Evolutionary conservation across 768 basidiomycete species (phyloP), one percentile per base, ranked within the genome.

Genomic region (Tephrocybe sp.): DNA sequence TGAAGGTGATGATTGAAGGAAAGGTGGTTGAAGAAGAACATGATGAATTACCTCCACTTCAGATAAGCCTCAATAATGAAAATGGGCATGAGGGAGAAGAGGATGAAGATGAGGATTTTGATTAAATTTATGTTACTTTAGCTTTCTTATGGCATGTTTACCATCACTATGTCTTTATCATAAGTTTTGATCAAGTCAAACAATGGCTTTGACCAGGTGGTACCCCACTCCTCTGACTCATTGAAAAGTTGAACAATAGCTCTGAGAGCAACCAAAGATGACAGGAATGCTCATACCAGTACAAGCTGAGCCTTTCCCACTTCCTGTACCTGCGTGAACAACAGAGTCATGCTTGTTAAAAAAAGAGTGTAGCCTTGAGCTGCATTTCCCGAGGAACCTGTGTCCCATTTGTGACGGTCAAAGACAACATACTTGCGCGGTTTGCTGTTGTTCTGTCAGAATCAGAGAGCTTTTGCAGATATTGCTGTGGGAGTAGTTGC

Each of bases 241-340:
- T 62, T 32, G 0, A 68, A 33, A 0, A 58, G 28, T 17, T 15
- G 15, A 0, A 51, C 53, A 7, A 67, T 36, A 12, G 57, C 1
- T 47, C 28, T 0, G 21, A n/a, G 3, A 56, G 54, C 43, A 1
- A 4, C 50, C 10, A 63, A 38, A 0, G 53, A 54, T 9, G 36
- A 24, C 0, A 51, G 48, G 9, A 39, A 47, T 8, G 54, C 50
- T 6, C 52, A 34, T 2, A 63, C 40, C n/a, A 67, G 58, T 0
- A 30, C 10, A 17, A 44, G 23, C 18, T 53, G 43, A 15, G 55
- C 42, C 4, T 18, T 71, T 69, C 4, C 65, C 64, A 30, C 60
- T 61, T 7, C 65, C 63, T 10, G 62, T 66, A 1, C 66, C 63
- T 4, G 65, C 60, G 25, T 55, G 26, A 21, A 66, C 43, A 14